These are phyloP conservation scores for Camellia oleifera DNA, from an alignment of 179 eudicot genomes.

Conservation along the genomic window DNA sequence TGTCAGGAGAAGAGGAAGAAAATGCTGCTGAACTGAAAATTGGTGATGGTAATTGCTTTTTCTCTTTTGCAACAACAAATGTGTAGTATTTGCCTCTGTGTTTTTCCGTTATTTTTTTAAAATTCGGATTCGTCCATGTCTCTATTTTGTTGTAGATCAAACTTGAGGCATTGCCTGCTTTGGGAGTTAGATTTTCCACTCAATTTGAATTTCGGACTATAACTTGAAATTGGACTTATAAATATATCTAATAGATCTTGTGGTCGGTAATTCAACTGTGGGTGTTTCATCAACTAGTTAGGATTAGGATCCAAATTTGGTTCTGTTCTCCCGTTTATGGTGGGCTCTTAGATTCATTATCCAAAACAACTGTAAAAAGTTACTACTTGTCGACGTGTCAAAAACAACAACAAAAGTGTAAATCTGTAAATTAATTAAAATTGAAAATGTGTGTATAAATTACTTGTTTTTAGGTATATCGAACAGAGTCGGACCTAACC, in stretches of 20 bases:
- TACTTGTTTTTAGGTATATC: neutral
- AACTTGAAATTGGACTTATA: neutral
- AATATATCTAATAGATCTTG: neutral
- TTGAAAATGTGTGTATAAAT: neutral
- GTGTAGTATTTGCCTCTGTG: neutral
- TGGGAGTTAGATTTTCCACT: neutral
- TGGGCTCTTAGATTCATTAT: neutral
- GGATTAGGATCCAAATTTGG: too few species aligned
- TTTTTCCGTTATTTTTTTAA: neutral
- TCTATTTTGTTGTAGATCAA: neutral
- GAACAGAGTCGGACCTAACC: too few species aligned
- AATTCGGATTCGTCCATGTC: neutral
- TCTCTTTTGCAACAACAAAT: neutral
- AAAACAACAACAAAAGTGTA: neutral
- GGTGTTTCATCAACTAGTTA: too few species aligned
- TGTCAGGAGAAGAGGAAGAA: conserved; percentile 89
- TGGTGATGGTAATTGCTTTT: conserved; percentile 52
- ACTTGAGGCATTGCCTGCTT: neutral
- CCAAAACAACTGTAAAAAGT: neutral
- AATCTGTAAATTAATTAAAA: neutral
- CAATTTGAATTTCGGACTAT: neutral
- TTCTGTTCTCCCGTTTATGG: too few species aligned
- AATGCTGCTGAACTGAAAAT: conserved; percentile 88
- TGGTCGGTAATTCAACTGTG: too few species aligned
- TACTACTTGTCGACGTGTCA: neutral